These are phyloP conservation scores for Rhizophagus clarus DNA, from an alignment of 192 early-diverging fungal genomes.

Conservation along the genomic window DNA sequence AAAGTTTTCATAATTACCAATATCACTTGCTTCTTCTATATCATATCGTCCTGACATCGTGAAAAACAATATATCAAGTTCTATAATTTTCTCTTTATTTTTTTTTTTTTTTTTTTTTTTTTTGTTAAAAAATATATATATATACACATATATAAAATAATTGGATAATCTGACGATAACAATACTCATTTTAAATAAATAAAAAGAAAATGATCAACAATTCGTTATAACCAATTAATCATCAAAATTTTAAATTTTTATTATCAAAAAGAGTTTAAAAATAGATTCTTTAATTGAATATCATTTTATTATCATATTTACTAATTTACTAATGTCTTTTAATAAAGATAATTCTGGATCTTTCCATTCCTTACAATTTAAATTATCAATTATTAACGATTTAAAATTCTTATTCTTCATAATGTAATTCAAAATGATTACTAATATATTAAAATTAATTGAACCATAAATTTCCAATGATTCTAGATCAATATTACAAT, in stretches of 20 bases:
- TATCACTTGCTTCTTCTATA: not conserved
- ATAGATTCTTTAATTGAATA: not conserved
- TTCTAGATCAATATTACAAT: not conserved
- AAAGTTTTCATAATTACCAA: not conserved
- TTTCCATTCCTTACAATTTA: not conserved
- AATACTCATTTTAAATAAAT: no score
- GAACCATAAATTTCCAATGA: not conserved
- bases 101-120: no score
- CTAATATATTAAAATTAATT: not conserved
- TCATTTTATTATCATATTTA: not conserved
- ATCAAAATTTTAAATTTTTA: no score
- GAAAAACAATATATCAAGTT: no score
- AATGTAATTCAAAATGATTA: not conserved
- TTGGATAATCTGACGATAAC: no score
- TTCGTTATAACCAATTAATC: no score
- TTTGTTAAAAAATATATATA: no score
- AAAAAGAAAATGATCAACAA: no score
- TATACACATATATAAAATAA: no score
- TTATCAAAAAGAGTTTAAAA: no score
- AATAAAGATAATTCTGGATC: not conserved
- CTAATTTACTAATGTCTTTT: not conserved
- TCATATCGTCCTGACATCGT: not conserved
- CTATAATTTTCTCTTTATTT: no score
- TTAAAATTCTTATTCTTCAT: not conserved
- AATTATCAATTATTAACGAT: not conserved